Evolutionary conservation across 768 basidiomycete species (phyloP).

Genomic region (Hypsizygus marmoreus): DNA sequence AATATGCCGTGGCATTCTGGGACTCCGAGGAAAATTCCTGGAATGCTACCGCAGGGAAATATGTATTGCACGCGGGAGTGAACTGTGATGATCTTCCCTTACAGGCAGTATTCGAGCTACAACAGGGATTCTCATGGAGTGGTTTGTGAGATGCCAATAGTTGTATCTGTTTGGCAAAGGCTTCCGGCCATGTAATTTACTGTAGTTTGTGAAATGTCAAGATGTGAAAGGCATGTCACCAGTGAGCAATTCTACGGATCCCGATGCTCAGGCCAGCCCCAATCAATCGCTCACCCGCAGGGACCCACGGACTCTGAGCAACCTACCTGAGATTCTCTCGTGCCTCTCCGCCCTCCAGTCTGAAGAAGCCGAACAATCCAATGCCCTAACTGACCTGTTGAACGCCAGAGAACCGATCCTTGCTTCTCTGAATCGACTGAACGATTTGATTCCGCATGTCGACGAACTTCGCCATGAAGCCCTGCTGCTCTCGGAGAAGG

Average conservation of each 20-base stretch:
- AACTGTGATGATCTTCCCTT: slow-evolving; percentile 33
- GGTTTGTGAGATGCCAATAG: slow-evolving; percentile 23
- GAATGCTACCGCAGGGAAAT: slow-evolving; percentile 53
- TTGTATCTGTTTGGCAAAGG: too few species aligned
- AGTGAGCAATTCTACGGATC: too few species aligned
- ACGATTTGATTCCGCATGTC: slow-evolving; percentile 60
- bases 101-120: slow-evolving; percentile 22
- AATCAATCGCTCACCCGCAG: too few species aligned
- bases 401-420: slow-evolving; percentile 68
- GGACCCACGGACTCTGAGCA: slow-evolving; percentile 54
- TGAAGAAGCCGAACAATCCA: slow-evolving; percentile 76
- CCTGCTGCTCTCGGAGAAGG: slow-evolving; percentile 51
- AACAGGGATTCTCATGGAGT: slow-evolving; percentile 28
- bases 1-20: slow-evolving; percentile 72
- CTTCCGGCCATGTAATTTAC: too few species aligned
- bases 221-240: too few species aligned
- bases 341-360: slow-evolving; percentile 74
- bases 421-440: slow-evolving; percentile 60
- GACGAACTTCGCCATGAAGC: slow-evolving; percentile 66
- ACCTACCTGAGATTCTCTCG: slow-evolving; percentile 69
- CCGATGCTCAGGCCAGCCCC: too few species aligned
- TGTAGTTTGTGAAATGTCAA: too few species aligned
- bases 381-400: slow-evolving; percentile 69
- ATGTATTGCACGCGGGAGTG: slow-evolving; percentile 49
- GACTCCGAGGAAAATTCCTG: slow-evolving; percentile 46